A percentile compares a stretch with the other conserved stretches of the same genome.
These are phyloP conservation scores for Globisporangium megalacanthum DNA, from an alignment of 352 stramenopile genomes.

Conservation along the genomic window DNA sequence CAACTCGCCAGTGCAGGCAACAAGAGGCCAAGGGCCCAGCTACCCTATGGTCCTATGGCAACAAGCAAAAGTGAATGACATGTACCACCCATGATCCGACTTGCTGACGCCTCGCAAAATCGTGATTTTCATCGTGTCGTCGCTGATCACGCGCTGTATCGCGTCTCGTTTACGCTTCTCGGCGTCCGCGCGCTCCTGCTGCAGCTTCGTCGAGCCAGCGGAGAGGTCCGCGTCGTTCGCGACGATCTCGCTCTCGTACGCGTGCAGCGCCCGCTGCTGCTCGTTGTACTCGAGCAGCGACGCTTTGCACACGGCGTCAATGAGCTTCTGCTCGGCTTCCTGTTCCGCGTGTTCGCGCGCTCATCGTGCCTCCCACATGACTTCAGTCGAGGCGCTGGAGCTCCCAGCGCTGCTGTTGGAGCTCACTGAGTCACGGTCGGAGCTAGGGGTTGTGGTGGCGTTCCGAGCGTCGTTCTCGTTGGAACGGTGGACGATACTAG, in stretches of 20 bases:
- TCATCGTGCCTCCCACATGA: constrained; percentile 61
- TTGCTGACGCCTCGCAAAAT: not conserved
- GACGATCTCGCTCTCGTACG: constrained; percentile 38
- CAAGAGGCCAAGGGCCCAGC: not conserved
- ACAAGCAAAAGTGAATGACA: too few relatives aligned
- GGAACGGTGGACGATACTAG: not conserved
- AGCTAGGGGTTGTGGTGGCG: not conserved
- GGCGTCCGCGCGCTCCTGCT: constrained; percentile 33
- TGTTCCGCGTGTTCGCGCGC: constrained; percentile 44
- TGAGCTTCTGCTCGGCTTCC: constrained; percentile 62
- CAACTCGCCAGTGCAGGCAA: not conserved
- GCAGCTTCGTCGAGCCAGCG: constrained; percentile 28
- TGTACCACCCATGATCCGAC: too few relatives aligned
- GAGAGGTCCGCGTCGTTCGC: constrained; percentile 24
- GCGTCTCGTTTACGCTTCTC: constrained; percentile 58
- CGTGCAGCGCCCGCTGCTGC: constrained; percentile 49
- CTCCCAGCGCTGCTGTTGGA: not conserved
- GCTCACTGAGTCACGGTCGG: not conserved
- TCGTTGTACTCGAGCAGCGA: constrained; percentile 75
- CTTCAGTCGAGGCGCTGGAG: constrained; percentile 24
- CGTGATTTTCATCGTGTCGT: not conserved
- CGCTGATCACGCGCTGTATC: constrained; percentile 74
- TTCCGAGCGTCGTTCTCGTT: constrained; percentile 1
- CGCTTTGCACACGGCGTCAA: constrained; percentile 72
- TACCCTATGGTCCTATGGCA: too few relatives aligned